These are phyloP conservation scores for Trichoderma sp. DNA, from an alignment of 2,329 filamentous ascomycete genomes.

Conservation along the genomic window DNA sequence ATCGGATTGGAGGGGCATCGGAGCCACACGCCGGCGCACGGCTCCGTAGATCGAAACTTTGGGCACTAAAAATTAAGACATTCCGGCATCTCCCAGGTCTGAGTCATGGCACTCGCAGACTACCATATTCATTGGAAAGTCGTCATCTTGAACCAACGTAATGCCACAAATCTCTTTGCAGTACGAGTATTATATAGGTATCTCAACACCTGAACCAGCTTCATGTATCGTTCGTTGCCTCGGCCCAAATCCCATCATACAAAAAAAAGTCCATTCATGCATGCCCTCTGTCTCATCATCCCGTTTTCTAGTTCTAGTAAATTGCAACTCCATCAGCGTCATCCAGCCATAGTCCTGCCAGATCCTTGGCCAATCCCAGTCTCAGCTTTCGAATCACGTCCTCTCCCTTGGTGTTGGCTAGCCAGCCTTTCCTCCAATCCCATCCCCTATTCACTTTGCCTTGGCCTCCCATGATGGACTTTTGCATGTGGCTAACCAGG, in stretches of 20 bases:
- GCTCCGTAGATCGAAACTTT: not conserved
- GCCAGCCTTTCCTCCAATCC: slow-evolving; percentile 80
- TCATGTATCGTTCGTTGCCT: slow-evolving; percentile 9
- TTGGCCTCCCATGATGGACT: slow-evolving; percentile 53
- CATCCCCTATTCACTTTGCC: slow-evolving; percentile 60
- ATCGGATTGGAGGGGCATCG: slow-evolving; percentile 33
- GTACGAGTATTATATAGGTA: slow-evolving; percentile 9
- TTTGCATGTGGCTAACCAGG: slow-evolving; percentile 60
- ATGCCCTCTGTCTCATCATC: not conserved
- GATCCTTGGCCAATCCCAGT: slow-evolving; percentile 69
- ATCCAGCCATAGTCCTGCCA: slow-evolving; percentile 66
- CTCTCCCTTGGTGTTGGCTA: slow-evolving; percentile 57
- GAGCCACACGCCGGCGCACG: not conserved
- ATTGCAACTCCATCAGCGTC: slow-evolving; percentile 58
- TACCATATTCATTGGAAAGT: not conserved
- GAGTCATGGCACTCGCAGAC: not conserved
- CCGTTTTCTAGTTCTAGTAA: slow-evolving; percentile 32
- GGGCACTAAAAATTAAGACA: not conserved
- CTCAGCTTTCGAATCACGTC: slow-evolving; percentile 73
- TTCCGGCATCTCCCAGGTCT: not conserved
- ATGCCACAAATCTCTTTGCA: not conserved
- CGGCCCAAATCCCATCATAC: not conserved
- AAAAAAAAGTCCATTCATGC: not conserved
- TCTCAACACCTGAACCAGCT: not conserved
- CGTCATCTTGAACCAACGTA: not conserved